These are phyloP conservation scores for Eragrostis tef DNA, from an alignment of 202 grass and related monocot genomes.

Conservation along the genomic window DNA sequence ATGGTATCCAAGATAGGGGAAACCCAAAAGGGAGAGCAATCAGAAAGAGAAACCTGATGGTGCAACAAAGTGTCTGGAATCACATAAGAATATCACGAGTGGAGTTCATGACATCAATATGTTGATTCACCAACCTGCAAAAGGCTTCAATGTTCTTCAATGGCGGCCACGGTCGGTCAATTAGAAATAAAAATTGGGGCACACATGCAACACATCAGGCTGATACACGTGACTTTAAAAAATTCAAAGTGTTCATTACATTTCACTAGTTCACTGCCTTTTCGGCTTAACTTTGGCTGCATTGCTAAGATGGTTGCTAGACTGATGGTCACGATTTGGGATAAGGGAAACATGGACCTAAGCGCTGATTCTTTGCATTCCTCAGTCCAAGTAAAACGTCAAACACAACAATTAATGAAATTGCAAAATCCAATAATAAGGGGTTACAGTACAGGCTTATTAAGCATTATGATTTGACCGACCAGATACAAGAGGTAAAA, in stretches of 20 bases:
- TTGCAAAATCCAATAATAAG: slow-evolving; percentile 4
- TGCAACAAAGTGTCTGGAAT: background rate
- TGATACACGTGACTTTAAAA: background rate
- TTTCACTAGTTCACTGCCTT: background rate
- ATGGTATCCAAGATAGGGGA: slow-evolving; percentile 5
- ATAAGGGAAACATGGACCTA: background rate
- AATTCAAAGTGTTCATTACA: too few relatives aligned
- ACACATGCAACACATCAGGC: background rate
- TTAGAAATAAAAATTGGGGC: slow-evolving; percentile 9
- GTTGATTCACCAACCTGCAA: slow-evolving; percentile 10
- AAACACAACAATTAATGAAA: background rate
- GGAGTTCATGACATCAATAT: slow-evolving; percentile 11
- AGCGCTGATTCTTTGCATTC: background rate
- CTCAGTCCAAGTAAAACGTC: background rate
- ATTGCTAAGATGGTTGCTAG: background rate
- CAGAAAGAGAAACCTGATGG: background rate
- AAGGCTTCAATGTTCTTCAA: background rate
- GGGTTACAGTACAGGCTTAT: too few relatives aligned
- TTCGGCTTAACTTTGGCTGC: too few relatives aligned
- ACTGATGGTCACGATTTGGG: background rate
- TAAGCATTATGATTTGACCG: too few relatives aligned
- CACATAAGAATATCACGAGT: background rate
- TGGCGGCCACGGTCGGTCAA: slow-evolving; percentile 6
- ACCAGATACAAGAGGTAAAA: slow-evolving; percentile 3
- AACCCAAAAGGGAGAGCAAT: background rate